Evolutionary conservation across 345 rosid species (phyloP), one percentile per base, ranked within the genome.

Genomic region (Cardiospermum halicacabum): DNA sequence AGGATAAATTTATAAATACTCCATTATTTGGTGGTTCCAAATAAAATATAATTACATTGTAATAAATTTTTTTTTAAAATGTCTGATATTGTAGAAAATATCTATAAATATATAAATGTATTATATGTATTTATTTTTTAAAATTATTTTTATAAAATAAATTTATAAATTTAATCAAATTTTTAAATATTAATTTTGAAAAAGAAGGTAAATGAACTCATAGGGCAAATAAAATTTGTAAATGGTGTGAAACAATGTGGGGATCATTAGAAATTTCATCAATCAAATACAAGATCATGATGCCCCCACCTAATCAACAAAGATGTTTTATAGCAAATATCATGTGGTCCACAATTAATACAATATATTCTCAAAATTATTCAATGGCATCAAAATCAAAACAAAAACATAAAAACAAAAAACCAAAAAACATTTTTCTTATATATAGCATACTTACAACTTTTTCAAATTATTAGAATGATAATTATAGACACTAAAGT

Each of bases 271-370:
- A 70, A 65, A 31, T 36, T 48, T 64, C 59, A 68, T 60, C 53
- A 12, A 48, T 45, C 54, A 0, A 31, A 40, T 37, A 36, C 65
- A 71, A 71, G 62, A 73, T 76, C 19, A 53, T 22, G 8, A 5
- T 31, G 71, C 69, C 74, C 72, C 78, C 80, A 73, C 69, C 11
- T 40, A 3, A 4, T 58, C 58, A 68, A 51, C 64, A 31, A 53
- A 11, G 43, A 40, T 25, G 21, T 11, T 3, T 16, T 10, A 19
- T 26, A n/a, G 40, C 25, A 12, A 31, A 66, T 42, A 71, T 30
- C 69, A 36, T 56, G 70, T 56, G 68, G 47, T 66, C 75, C 73
- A 49, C 72, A 53, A n/a, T 25, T 19, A 22, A 50, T 63, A 45
- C n/a, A n/a, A n/a, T n/a, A n/a, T n/a, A n/a, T 21, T 16, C 40